A percentile compares a stretch with the other conserved stretches of the same genome.
Conservation (phyloP, 371 early-diverging fungal species). For the Mortierella sp. region DNA sequence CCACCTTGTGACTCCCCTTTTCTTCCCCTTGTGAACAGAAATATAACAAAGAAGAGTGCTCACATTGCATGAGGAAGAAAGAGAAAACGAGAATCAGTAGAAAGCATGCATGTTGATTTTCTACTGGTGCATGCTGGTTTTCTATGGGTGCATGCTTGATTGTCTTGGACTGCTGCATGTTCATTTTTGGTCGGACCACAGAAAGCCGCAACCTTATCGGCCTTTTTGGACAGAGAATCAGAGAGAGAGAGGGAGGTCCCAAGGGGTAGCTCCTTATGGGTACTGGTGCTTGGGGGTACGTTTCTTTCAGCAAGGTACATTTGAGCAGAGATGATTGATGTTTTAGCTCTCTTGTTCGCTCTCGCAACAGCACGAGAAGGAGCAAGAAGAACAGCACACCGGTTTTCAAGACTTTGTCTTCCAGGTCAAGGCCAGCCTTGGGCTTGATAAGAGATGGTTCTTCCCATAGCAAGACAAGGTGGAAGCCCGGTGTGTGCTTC, state of each 20-base stretch:
- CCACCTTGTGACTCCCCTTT: not conserved
- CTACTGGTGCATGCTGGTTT: not conserved
- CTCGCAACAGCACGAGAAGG: not conserved
- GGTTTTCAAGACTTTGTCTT: no score
- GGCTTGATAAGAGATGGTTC: not conserved
- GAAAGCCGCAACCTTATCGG: not conserved
- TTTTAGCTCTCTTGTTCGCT: not conserved
- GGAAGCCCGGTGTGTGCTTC: slow-evolving; percentile 1
- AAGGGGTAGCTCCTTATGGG: not conserved
- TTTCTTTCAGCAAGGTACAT: no score
- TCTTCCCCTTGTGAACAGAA: not conserved
- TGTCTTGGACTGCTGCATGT: not conserved
- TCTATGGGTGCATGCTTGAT: not conserved
- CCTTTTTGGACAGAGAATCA: not conserved
- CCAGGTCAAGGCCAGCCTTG: not conserved
- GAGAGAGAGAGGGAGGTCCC: not conserved
- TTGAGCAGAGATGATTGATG: no score
- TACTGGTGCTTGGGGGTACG: no score
- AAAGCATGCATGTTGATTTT: no score
- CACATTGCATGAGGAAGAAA: not conserved
- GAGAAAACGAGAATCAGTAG: not conserved
- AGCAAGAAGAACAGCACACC: not conserved
- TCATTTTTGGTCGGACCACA: not conserved
- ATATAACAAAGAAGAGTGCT: not conserved
- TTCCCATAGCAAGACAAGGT: not conserved